Evolutionary conservation across 176 grass and related monocot species (phyloP), one percentile per base, ranked within the genome.

Genomic region (Aegilops umbellulata): DNA sequence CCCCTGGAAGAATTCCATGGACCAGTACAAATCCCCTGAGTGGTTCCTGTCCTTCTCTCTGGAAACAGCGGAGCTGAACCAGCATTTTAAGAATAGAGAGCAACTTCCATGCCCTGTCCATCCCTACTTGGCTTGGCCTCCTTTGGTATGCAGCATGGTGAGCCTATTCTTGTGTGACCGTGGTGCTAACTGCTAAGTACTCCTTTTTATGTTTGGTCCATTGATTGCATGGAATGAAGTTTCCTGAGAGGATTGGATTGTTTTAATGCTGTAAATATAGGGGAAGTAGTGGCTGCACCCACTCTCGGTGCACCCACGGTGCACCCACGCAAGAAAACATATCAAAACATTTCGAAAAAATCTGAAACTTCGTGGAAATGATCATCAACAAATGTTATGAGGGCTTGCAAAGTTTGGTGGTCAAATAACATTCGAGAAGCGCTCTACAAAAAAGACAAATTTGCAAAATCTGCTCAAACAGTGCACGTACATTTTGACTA

Each of bases 1-100:
- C 65, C 65, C 30, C 30, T 34, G 65, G 69, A 73, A 73, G 69
- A 12, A 72, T 23, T 72, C 14, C 10, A 71, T 2, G 10, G 69
- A 14, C 0, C 2, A 5, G 4, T 39, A 15, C 36, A 72, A 25
- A 42, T 44, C 65, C 17, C 17, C 69, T 11, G 69, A 72, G 69
- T 44, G 69, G 69, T 72, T 72, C 69, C 36, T 72, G 23, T 42
- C 36, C 36, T 72, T 72, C 69, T 72, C 69, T 39, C 36, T 72
- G 36, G n/a, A 72, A 72, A 72, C 69, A 25, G 69, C 2, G 35
- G 35, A 72, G 69, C 36, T 42, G 69, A 42, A 25, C 23, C 11
- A 72, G 69, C n/a, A 42, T 42, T 72, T 72, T 25, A 44, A 72
- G 69, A 72, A 23, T 3, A 42, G 23, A 25, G 36, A 7, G 11